Evolutionary conservation across 2,329 filamentous ascomycete genomes (phyloP).

Genomic region (Beauveria sp.): DNA sequence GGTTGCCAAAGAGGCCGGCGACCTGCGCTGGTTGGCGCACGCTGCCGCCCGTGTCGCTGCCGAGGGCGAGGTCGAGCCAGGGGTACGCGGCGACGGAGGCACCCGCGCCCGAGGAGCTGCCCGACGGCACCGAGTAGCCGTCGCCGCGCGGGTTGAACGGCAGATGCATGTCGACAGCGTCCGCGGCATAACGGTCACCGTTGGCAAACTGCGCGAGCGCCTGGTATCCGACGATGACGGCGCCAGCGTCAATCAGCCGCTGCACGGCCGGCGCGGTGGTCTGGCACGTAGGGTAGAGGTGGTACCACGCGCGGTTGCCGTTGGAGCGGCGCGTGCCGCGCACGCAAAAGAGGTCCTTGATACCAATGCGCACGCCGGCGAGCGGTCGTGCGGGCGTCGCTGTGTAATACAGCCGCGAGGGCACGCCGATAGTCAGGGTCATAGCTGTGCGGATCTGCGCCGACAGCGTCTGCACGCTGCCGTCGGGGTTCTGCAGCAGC

Average conservation of each 20-base stretch:
- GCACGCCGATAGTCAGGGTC: conserved; percentile 37
- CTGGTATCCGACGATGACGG: conserved; percentile 36
- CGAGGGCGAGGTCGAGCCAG: conserved; percentile 20
- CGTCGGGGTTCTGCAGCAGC: conserved; percentile 23
- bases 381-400: conserved; percentile 47
- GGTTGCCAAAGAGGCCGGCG: conserved; percentile 13
- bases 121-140: conserved; percentile 16
- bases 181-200: conserved; percentile 32
- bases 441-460: conserved; percentile 21
- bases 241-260: conserved; percentile 48
- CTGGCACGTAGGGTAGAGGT: conserved; percentile 39
- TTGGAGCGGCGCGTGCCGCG: conserved; percentile 41
- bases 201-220: conserved; percentile 35
- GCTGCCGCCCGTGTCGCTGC: conserved; percentile 17
- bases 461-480: conserved; percentile 24
- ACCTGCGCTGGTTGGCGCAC: conserved; percentile 13
- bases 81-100: conserved; percentile 17
- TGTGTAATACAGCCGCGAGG: conserved; percentile 52
- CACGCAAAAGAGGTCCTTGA: conserved; percentile 51
- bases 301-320: conserved; percentile 48
- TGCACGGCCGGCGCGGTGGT: conserved; percentile 43
- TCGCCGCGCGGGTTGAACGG: conserved; percentile 21
- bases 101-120: conserved; percentile 17
- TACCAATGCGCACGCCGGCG: conserved; percentile 31
- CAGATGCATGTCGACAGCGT: conserved; percentile 24